Evolutionary conservation across 129 eudicot genomes (phyloP).

Genomic region (Tagetes erecta): DNA sequence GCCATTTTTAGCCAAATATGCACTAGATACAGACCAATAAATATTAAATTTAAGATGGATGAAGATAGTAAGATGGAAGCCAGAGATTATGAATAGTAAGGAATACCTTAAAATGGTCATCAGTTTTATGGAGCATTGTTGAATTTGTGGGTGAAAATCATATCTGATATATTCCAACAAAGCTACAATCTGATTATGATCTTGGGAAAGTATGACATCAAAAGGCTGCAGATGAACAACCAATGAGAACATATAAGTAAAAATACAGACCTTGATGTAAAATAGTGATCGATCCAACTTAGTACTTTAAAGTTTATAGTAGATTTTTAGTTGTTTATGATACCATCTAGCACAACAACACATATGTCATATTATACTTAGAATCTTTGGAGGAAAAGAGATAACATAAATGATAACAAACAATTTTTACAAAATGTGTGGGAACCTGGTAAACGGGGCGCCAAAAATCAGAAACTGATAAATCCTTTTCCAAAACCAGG

Average conservation of each 20-base stretch:
- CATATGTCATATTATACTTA: neutral
- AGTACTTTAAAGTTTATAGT: neutral
- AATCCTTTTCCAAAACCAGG: slow-evolving; percentile 82
- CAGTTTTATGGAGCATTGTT: slow-evolving; percentile 80
- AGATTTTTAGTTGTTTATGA: neutral
- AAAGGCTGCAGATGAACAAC: slow-evolving; percentile 63
- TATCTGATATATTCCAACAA: slow-evolving; percentile 92
- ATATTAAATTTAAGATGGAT: neutral
- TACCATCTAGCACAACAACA: slow-evolving; percentile 15
- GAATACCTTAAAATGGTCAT: slow-evolving; percentile 79
- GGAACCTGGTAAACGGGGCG: slow-evolving; percentile 91
- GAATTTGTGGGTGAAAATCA: slow-evolving; percentile 81
- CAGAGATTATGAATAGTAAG: slow-evolving; percentile 4
- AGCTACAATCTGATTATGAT: slow-evolving; percentile 84
- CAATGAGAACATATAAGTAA: slow-evolving; percentile 15
- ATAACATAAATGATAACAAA: slow-evolving; percentile 20
- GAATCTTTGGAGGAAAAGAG: neutral
- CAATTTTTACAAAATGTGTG: neutral
- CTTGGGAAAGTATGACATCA: slow-evolving; percentile 92
- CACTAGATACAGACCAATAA: neutral
- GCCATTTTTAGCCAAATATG: neutral
- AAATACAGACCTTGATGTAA: neutral
- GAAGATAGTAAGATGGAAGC: neutral
- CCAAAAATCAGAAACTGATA: slow-evolving; percentile 78
- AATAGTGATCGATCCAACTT: neutral